Evolutionary conservation across 345 rosid genomes (phyloP).

Genomic region (Firmiana major): DNA sequence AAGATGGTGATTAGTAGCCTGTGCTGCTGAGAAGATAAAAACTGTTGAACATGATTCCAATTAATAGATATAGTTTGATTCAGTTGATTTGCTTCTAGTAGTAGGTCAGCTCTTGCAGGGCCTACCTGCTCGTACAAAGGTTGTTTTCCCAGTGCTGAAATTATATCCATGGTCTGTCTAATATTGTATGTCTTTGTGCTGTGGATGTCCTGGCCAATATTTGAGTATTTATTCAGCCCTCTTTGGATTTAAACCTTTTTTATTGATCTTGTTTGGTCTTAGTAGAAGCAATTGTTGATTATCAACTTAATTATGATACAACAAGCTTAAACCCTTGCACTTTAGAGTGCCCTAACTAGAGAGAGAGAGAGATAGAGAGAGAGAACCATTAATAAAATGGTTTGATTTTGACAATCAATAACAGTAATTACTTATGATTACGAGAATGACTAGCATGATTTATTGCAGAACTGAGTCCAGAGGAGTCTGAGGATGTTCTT

Average conservation of each 20-base stretch:
- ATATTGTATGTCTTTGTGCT: background rate
- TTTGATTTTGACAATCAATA: background rate
- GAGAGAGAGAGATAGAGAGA: background rate
- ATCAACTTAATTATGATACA: background rate
- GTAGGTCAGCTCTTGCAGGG: background rate
- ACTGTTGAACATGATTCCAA: background rate
- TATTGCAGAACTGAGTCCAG: constrained; percentile 78
- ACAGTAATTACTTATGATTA: background rate
- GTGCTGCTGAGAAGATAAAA: background rate
- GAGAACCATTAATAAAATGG: background rate
- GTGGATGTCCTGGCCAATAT: background rate
- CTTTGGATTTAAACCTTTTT: background rate
- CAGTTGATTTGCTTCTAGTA: background rate
- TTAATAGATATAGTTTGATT: too few relatives aligned
- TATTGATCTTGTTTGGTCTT: background rate
- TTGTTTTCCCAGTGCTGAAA: background rate
- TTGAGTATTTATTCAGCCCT: background rate
- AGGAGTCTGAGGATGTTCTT: constrained; percentile 97
- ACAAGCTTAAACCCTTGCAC: background rate
- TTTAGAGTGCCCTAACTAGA: background rate
- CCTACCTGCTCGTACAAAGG: background rate
- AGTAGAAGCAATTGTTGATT: background rate
- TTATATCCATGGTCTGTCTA: background rate
- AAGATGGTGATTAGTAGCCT: background rate
- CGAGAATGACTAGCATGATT: constrained; percentile 9